Conservation (phyloP, 495 filamentous ascomycete genomes). For the Poronia punctata region DNA sequence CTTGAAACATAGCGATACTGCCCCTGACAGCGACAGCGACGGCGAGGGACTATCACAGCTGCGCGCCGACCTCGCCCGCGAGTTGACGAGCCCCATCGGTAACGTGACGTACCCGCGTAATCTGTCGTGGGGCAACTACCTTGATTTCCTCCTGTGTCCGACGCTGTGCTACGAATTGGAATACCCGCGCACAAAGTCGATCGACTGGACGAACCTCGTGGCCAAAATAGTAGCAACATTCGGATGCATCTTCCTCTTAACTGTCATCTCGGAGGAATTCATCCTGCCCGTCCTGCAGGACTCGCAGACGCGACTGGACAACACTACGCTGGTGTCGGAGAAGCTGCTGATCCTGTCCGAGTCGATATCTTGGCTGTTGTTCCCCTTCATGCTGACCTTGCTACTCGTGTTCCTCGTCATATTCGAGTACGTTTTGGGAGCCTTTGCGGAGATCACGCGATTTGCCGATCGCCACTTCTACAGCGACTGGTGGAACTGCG, state of each 20-base stretch:
- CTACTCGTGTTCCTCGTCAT: constrained; percentile 93
- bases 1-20: constrained; percentile 19
- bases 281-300: constrained; percentile 84
- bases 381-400: constrained; percentile 96
- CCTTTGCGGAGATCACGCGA: constrained; percentile 88
- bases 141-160: constrained; percentile 85
- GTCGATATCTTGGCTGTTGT: constrained; percentile 87
- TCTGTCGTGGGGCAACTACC: constrained; percentile 71
- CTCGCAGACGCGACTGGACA: constrained; percentile 59
- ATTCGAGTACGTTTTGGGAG: constrained; percentile 93
- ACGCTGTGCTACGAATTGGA: constrained; percentile 97
- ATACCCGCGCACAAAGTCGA: constrained; percentile 71
- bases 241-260: constrained; percentile 93
- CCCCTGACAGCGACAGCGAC: constrained; percentile 25
- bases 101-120: constrained; percentile 87
- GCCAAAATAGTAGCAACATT: constrained; percentile 87
- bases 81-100: constrained; percentile 83
- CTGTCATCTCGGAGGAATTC: constrained; percentile 87
- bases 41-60: constrained; percentile 54
- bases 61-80: constrained; percentile 80
- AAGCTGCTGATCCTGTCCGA: constrained; percentile 75
- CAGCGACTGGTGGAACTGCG: constrained; percentile 91
- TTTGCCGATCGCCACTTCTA: constrained; percentile 97
- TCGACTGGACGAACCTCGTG: constrained; percentile 74
- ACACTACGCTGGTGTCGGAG: constrained; percentile 52